These are phyloP conservation scores for Aspergillus piperis DNA, from an alignment of 2,329 filamentous ascomycete genomes.

Conservation along the genomic window DNA sequence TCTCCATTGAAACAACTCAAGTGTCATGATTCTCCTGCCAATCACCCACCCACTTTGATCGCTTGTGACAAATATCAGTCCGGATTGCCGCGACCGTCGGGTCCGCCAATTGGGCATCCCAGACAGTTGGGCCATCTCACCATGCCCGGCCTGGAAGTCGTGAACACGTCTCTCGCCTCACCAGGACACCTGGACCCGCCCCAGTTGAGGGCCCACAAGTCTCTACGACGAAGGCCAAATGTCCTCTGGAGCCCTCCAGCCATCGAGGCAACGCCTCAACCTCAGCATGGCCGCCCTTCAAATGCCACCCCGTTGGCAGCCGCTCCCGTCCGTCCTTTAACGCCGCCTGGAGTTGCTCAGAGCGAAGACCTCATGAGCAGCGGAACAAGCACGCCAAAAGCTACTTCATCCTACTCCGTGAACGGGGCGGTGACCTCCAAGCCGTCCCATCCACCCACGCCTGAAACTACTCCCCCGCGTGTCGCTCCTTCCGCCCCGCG, in stretches of 20 bases:
- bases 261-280: conserved; percentile 27
- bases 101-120: conserved; percentile 8
- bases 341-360: conserved; percentile 36
- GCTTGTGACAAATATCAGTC: conserved; percentile 12
- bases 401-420: conserved; percentile 29
- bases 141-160: conserved; percentile 36
- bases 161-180: conserved; percentile 30
- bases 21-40: conserved; percentile 22
- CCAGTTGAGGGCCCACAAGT: conserved; percentile 44
- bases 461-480: conserved; percentile 72
- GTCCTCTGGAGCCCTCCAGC: conserved; percentile 24
- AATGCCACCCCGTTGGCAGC: conserved; percentile 24
- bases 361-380: conserved; percentile 23
- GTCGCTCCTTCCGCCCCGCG: conserved; percentile 30
- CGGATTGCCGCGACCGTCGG: not conserved
- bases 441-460: conserved; percentile 70
- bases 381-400: conserved; percentile 24
- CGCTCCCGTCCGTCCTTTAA: conserved; percentile 39
- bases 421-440: conserved; percentile 56
- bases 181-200: conserved; percentile 30
- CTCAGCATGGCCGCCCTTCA: conserved; percentile 26
- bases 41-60: conserved; percentile 9
- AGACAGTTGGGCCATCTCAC: conserved; percentile 20
- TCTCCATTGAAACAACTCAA: conserved; percentile 21
- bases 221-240: conserved; percentile 40